phyloP scores from a whole-genome alignment of 2,329 filamentous ascomycete species.

The Xylaria digitata region DNA sequence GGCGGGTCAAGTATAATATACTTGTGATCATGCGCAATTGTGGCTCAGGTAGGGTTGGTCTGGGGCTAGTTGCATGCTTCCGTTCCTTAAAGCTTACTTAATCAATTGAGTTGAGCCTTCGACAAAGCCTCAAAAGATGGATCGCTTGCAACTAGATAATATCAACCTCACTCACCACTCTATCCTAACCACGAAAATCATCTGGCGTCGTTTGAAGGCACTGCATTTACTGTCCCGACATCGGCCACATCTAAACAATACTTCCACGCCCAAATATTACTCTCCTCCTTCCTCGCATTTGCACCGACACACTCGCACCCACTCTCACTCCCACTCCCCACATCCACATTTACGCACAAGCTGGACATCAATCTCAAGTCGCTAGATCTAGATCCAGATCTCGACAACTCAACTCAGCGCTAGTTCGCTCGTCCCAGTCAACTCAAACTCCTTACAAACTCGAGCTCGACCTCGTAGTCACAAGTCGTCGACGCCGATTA shows the following conservation, averaged over 20 bases:
- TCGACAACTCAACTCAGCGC: conserved; percentile 5
- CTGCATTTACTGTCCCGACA: too few species aligned
- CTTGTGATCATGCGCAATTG: not conserved
- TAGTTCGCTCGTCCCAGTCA: not conserved
- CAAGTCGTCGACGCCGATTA: not conserved
- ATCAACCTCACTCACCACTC: not conserved
- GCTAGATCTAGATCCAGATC: conserved; percentile 6
- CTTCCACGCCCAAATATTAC: not conserved
- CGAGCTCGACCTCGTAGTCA: not conserved
- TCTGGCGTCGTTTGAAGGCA: not conserved
- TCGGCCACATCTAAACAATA: conserved; percentile 8
- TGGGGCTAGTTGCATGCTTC: not conserved
- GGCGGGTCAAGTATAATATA: not conserved
- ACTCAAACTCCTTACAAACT: not conserved
- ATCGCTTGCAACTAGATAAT: not conserved
- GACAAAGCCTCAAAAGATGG: conserved; percentile 1
- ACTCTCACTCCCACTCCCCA: not conserved
- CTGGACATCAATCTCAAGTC: not conserved
- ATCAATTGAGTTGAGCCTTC: conserved; percentile 6
- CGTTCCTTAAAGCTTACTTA: not conserved
- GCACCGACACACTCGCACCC: not conserved
- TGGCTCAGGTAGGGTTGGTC: conserved; percentile 12
- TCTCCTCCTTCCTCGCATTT: not conserved
- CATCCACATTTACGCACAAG: not conserved
- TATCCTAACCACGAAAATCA: not conserved